Evolutionary conservation across 1,139 yeast genomes (phyloP).

Genomic region (Taphrina wiesneri): DNA sequence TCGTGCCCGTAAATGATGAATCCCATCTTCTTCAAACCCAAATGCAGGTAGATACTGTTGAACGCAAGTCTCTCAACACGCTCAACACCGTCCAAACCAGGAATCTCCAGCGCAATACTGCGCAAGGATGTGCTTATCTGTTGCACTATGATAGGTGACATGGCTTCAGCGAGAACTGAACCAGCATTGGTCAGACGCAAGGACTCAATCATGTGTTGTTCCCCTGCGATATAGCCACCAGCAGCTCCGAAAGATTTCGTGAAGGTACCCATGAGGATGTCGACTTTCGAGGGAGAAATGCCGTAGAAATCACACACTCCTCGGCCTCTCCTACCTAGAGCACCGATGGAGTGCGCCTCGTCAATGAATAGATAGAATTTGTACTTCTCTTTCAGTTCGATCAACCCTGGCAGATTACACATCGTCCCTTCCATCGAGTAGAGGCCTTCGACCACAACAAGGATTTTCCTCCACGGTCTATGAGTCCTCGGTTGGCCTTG

Average conservation of each 20-base stretch:
- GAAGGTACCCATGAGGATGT: slow-evolving; percentile 92
- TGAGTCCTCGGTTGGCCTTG: slow-evolving; percentile 97
- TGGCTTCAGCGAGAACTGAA: slow-evolving; percentile 76
- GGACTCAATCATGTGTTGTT: slow-evolving; percentile 65
- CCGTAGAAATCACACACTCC: slow-evolving; percentile 95
- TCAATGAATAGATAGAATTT: slow-evolving; percentile 89
- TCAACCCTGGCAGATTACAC: slow-evolving; percentile 76
- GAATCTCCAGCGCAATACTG: slow-evolving; percentile 75
- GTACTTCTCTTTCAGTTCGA: slow-evolving; percentile 77
- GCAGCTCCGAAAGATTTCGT: slow-evolving; percentile 98
- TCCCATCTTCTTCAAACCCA: slow-evolving; percentile 88
- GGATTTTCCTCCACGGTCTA: slow-evolving; percentile 94
- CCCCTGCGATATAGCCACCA: slow-evolving; percentile 91
- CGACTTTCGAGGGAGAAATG: slow-evolving; percentile 72
- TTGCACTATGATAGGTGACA: slow-evolving; percentile 85
- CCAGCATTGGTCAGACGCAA: slow-evolving; percentile 73
- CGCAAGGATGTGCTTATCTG: slow-evolving; percentile 81
- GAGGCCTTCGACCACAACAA: slow-evolving; percentile 92
- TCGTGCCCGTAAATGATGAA: slow-evolving; percentile 93
- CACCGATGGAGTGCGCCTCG: slow-evolving; percentile 98
- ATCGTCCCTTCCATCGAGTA: slow-evolving; percentile 98
- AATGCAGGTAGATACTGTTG: slow-evolving; percentile 86
- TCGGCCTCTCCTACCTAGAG: slow-evolving; percentile 88
- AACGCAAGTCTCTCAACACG: slow-evolving; percentile 91
- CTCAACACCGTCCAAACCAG: slow-evolving; percentile 91